Conservation (phyloP, 768 basidiomycete species). For the Saitozyma podzolica region DNA sequence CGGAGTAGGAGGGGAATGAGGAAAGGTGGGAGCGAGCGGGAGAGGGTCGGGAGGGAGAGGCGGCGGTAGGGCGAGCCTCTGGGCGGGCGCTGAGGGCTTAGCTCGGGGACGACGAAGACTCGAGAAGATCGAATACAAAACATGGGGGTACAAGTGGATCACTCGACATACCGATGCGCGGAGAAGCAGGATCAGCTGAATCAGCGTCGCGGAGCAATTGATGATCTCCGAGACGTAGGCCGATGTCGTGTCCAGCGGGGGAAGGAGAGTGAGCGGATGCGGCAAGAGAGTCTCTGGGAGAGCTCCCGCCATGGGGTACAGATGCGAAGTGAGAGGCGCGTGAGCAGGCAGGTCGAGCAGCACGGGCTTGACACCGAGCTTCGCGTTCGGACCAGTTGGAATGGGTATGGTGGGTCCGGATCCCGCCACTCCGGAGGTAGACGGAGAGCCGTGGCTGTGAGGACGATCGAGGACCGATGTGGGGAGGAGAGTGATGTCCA, state of each 20-base stretch:
- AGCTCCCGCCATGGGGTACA: constrained; percentile 33
- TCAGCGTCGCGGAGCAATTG: constrained; percentile 22
- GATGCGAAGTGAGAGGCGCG: constrained; percentile 70
- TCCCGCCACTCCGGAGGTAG: constrained; percentile 47
- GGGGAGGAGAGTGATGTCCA: constrained; percentile 72
- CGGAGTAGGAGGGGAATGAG: constrained; percentile 68
- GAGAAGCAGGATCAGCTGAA: constrained; percentile 24
- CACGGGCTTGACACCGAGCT: constrained; percentile 59
- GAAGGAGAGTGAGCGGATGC: constrained; percentile 37
- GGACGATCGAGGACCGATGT: constrained; percentile 38
- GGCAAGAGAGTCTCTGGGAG: constrained; percentile 22
- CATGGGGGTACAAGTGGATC: no score
- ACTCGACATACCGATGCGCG: constrained; percentile 12
- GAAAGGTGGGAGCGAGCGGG: constrained; percentile 62
- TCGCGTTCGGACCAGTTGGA: no score
- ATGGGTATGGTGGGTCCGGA: no score
- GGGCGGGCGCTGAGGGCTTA: constrained; percentile 4
- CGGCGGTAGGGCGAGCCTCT: constrained; percentile 44
- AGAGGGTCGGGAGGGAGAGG: constrained; percentile 53
- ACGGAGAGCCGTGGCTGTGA: constrained; percentile 54
- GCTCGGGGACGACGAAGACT: no score
- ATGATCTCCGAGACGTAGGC: constrained; percentile 38
- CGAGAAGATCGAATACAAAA: no score
- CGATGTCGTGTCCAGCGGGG: constrained; percentile 12
- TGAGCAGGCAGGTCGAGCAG: constrained; percentile 66